Base-by-base conservation (phyloP, 805 yeast genomes). In the Wickerhamomyces rabaulensis region DNA sequence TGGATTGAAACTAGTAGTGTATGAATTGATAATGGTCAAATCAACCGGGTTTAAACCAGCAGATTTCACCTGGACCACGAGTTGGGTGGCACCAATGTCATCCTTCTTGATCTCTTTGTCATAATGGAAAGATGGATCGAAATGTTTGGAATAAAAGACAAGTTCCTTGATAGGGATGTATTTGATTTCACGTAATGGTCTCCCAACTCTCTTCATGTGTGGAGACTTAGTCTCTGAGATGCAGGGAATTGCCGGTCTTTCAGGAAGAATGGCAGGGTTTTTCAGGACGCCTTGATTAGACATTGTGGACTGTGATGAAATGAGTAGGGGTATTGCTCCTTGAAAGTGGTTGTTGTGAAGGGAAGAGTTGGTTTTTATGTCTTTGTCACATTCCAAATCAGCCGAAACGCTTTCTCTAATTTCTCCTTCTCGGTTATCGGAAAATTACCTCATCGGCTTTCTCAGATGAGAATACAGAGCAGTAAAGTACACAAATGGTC, bases 1-100 rank as follows among this genome's bases (percentile, higher is more conserved):
- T 37, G 79, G 76, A 46, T 71, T 74, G 44, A 78, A 63, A 50
- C 80, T 77, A 22, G 71, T 62, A 16, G 71, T 59, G 55, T 79
- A 81, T 36, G 79, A 74, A 56, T 79, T 77, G 57, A 78, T 69
- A 44, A 84, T 76, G 48, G 81, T 73, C 53, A 82, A 57, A 57
- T 86, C 95, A 42, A 77, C 70, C 3, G 92, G 86, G 55, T 82
- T 83, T 35, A 87, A 65, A 1, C 84, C 78, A 1, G 79, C 81
- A 47, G 77, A 77, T 40, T 69, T 67, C 21, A 84, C 79, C 52
- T 82, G 76, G 12, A 87, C 79, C 19, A 85, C 67, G 6, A 85
- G 43, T 72, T 71, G 54, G 70, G 68, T 26, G 69, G 59, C 8
- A 70, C 64, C 41, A 80, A 64, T 3, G 84, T 86, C 20, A 73